These are phyloP conservation scores for Seiridium unicorne DNA, from an alignment of 2,329 filamentous ascomycete genomes.

Conservation along the genomic window DNA sequence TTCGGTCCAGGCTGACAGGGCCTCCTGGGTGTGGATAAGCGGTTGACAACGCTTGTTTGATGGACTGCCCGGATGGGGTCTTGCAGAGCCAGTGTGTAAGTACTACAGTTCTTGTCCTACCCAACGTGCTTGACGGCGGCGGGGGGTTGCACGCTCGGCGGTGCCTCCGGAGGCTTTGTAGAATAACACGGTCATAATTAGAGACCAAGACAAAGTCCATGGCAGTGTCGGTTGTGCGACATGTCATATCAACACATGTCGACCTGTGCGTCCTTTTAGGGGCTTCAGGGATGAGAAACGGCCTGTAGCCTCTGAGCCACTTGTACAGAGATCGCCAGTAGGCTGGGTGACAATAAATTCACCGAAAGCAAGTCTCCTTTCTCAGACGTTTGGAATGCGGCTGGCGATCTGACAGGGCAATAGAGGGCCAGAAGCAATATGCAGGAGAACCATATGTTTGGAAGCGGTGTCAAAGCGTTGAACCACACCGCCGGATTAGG, in stretches of 20 bases:
- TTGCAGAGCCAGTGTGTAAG: no score
- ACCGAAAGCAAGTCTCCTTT: no score
- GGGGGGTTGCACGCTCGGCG: neutral
- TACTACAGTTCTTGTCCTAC: neutral
- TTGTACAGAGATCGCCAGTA: neutral
- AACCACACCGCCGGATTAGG: slow-evolving; percentile 2
- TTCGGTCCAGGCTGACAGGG: neutral
- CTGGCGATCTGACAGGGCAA: neutral
- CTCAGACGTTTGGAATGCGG: no score
- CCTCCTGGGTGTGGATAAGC: neutral
- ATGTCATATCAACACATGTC: neutral
- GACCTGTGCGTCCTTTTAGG: neutral
- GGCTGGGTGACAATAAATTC: no score
- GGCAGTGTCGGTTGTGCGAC: neutral
- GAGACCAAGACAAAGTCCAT: neutral
- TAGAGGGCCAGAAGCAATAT: neutral
- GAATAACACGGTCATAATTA: neutral
- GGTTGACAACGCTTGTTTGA: neutral
- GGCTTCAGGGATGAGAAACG: neutral
- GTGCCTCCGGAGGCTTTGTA: neutral
- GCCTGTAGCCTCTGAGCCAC: neutral
- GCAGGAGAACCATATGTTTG: neutral
- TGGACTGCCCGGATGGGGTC: neutral
- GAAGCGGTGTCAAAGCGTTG: neutral
- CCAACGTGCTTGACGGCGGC: neutral